Evolutionary conservation across 2,329 filamentous ascomycete species (phyloP), one percentile per base, ranked within the genome.

Genomic region (Claviceps paspali): DNA sequence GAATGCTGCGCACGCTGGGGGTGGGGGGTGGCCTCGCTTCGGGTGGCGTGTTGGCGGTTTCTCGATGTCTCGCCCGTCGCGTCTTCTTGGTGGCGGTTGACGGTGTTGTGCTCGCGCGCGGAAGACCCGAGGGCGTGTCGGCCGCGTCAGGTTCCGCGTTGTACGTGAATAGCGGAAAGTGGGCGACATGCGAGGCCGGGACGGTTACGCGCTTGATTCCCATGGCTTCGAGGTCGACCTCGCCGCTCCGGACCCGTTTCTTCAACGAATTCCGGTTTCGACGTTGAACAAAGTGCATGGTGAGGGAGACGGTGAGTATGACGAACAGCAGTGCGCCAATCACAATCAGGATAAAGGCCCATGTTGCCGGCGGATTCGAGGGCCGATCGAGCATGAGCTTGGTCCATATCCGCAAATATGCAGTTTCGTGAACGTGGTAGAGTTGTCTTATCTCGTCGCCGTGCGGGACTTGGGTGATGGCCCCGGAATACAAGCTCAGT

Each of bases 151-250:
- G 62, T 23, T 73, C 66, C 47, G 69, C 70, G 42, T 67, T 71
- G 52, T 93, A 96, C 0, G 75, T 80, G 51, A 82, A 92, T 2
- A 88, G 57, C 1, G 86, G 84, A 49, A 95, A 79, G 15, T 70
- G 69, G 33, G 82, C 69, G 18, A 96, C 67, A 28, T 85, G 65
- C 7, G 75, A 61, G 32, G 69, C 63, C 1, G 88, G 85, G 0
- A 95, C 82, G 2, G 74, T 83, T 18, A 94, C 60, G 11, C 81
- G 73, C 51, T 84, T 88, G 47, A 95, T 83, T 2, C 86, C 87
- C 46, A 94, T 68, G 3, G 76, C 76, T 56, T 95, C 87, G 3
- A 95, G 65, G 50, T 95, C 83, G 15, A 93, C 77, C 47, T 94
- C 82, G 36, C 88, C 87, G 6, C 66, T 68, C 40, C 74, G 67